A percentile compares a stretch with the other conserved stretches of the same genome.
Conservation (phyloP, 2,329 filamentous ascomycete species). For the Zasmidium citrigriseum region DNA sequence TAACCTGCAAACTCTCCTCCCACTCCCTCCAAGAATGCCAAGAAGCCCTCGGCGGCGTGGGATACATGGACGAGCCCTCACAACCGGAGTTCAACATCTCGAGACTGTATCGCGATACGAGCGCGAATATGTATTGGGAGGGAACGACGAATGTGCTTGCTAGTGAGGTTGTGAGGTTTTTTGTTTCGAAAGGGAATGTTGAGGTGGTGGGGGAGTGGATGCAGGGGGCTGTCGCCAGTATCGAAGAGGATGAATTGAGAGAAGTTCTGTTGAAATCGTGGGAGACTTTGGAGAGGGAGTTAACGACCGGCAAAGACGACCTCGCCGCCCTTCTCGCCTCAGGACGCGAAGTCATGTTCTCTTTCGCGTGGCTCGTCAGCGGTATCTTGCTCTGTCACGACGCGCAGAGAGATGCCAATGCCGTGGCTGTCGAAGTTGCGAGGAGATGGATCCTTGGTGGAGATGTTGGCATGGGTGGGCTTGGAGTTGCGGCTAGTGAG, state of each 20-base stretch:
- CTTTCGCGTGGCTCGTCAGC: constrained; percentile 16
- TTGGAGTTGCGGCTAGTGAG: neutral
- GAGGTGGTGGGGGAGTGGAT: neutral
- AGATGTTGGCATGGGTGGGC: constrained; percentile 8
- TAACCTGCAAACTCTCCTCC: constrained; percentile 17
- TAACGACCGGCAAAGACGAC: neutral
- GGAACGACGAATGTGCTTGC: constrained; percentile 71
- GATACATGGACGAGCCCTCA: constrained; percentile 61
- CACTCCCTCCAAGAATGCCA: constrained; percentile 20
- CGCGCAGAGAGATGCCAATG: constrained; percentile 14
- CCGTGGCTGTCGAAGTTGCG: constrained; percentile 10
- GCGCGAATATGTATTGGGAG: constrained; percentile 69
- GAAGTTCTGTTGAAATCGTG: neutral
- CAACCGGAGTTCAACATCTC: constrained; percentile 67
- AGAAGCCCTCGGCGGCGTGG: constrained; percentile 59
- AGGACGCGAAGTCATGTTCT: constrained; percentile 8
- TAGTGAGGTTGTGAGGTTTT: neutral
- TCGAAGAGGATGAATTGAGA: neutral
- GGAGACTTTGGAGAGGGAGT: neutral
- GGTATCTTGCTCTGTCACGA: constrained; percentile 16
- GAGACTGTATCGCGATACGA: constrained; percentile 64
- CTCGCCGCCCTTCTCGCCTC: neutral
- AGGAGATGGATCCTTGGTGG: constrained; percentile 17
- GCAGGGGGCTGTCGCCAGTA: neutral
- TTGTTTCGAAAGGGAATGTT: neutral